Base-by-base conservation (phyloP, 805 yeast genomes). In the Saccharomycopsis vini region DNA sequence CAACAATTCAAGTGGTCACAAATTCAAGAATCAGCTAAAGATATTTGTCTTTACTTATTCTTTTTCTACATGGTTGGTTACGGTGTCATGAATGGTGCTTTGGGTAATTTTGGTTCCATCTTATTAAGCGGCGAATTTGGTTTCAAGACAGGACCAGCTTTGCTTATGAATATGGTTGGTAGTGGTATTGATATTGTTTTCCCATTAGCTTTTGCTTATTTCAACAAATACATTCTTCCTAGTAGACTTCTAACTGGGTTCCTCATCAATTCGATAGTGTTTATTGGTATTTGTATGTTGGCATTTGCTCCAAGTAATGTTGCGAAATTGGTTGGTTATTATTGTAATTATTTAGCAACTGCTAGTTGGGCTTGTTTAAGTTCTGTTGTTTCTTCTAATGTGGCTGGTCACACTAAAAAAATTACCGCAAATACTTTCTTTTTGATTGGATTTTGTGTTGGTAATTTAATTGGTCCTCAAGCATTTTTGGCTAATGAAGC, bases 391-490 rank as follows among this genome's bases (percentile, higher is more conserved):
- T 60, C 64, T 23, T 63, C 74, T 2, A 71, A 82, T 57, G 71
- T 79, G 29, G 78, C 88, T 1, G 92, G 92, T 10, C 73, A 76
- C 50, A 81, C 89, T n/a, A 84, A 84, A 60, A 77, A 81, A 55
- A 58, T 65, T 38, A 62, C 71, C 2, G 68, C 63, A 2, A 72
- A 66, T 53, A 71, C 75, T 4, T 58, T 78, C 29, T 71, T 71
- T 39, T 67, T 82, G 59, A 68, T 81, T 46, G 81, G 77, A 4
- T 83, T 79, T 56, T 76, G 84, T 33, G 72, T 75, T 36, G 84
- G 86, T 13, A 77, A 80, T 57, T 64, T 81, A 32, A 71, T 79
- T 45, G 90, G 89, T 2, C 88, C 92, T 4, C 87, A 80, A 59
- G 69, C 82, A 16, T 83, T 83, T 53, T 54, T 57, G 29, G 57